Base-by-base conservation (phyloP, 345 rosid species). In the Aegle marmelos region DNA sequence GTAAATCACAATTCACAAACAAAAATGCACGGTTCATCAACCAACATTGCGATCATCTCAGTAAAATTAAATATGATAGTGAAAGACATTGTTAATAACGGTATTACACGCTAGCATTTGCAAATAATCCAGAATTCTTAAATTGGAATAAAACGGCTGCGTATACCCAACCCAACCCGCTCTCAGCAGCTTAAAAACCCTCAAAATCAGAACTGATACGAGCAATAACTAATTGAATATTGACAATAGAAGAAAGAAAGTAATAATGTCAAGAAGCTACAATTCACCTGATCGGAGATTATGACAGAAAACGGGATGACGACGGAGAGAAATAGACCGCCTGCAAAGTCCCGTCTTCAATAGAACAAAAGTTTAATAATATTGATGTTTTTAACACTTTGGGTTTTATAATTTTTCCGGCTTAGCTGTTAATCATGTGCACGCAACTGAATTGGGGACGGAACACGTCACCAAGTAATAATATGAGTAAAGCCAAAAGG, bases 281-380 rank as follows among this genome's bases (percentile, higher is more conserved):
- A 4, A 36, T 54, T 75, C 30, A 76, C 79, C 79, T 76, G 79
- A 66, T 34, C 73, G 66, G 64, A 76, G 27, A 24, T 53, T 33
- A 33, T 10, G 33, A 19, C 45, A 37, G 70, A 56, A 74, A 74
- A 41, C 58, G 28, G 24, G 16, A 53, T 30, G 11, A 66, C 21
- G 25, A 33, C 24, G 9, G 36, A 65, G 62, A 31, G 62, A 31
- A 17, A 11, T 7, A n/a, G 31, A 14, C 45, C 41, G 62, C 30
- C n/a, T 64, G 4, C 61, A 13, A 37, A 41, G 61, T 27, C 28
- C 76, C 6, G 68, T 45, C 77, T 45, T 45, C 21, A 19, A 30
- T 9, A 57, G 57, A 31, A 54, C 2, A 53, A 56, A 31, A 30
- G 3, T 45, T 13, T 28, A 56, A 22, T 11, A 22, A 30, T 21